Base-by-base conservation (phyloP, 768 basidiomycete species). In the Naematelia aurantialba region DNA sequence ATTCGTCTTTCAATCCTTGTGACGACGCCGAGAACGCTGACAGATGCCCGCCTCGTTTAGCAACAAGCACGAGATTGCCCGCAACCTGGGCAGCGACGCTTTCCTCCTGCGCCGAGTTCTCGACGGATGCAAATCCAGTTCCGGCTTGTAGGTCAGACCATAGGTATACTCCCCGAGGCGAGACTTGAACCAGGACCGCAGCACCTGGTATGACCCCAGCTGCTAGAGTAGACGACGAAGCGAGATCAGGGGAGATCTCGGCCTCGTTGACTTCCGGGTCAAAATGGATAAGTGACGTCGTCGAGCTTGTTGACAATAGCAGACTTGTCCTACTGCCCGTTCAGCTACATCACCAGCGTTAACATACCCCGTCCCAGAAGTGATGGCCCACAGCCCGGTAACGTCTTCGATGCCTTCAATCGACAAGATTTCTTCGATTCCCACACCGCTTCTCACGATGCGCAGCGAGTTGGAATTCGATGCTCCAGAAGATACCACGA, bases 401-500 rank as follows among this genome's bases (percentile, higher is more conserved):
- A 75, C 57, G 31, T 64, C 72, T 2, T 64, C 51, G 10, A 76
- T 25, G 0, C 73, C 73, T 44, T 70, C 65, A 2, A 75, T 44
- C 13, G 19, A 52, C 0, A 65, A 26, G 2, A 63, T 44, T 22
- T 69, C 68, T 45, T 75, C 73, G 21, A 73, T 34, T 1, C 73
- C 72, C 1, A 74, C 72, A 14, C 75, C 75, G 50, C 75, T 76
- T 45, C 74, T 56, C 14, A 75, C 64, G 14, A 71, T 42, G 22
- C 75, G 21, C 13, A 76, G 47, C 19, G 73, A 72, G 34, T 73
- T 75, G 24, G 63, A 62, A 22, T 63, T 72, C 0, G 73, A 63
- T 4, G 71, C 66, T 1, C 75, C 75, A 10, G 73, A 73, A 11
- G 73, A 72, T 5, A 72, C 63, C 12, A 76, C 66, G 14, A 76